These are phyloP conservation scores for Westerdykella sp. DNA, from an alignment of 2,329 filamentous ascomycete species.

Conservation along the genomic window DNA sequence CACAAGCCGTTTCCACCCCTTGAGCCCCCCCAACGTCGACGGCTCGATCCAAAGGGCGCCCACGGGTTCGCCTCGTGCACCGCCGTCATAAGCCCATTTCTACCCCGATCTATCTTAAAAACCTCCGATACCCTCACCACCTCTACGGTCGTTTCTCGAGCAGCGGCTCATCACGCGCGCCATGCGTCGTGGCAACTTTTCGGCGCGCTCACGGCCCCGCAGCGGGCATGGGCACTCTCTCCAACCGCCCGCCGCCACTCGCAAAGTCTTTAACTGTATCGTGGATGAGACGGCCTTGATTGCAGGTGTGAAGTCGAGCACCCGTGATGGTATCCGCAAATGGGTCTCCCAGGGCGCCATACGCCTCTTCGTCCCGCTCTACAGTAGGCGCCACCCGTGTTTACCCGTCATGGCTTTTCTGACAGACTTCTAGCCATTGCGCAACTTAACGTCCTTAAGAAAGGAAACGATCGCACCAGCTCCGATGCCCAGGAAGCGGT, in stretches of 20 bases:
- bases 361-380: slow-evolving; percentile 46
- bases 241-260: slow-evolving; percentile 11
- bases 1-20: slow-evolving; percentile 20
- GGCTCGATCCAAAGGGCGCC: slow-evolving; percentile 17
- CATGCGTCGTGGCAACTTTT: slow-evolving; percentile 31
- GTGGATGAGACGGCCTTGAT: slow-evolving; percentile 48
- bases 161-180: slow-evolving; percentile 4
- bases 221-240: slow-evolving; percentile 14
- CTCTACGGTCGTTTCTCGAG: slow-evolving; percentile 4
- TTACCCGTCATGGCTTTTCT: slow-evolving; percentile 8
- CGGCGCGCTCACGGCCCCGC: slow-evolving; percentile 22
- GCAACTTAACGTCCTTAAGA: slow-evolving; percentile 42
- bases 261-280: slow-evolving; percentile 50
- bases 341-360: slow-evolving; percentile 47
- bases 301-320: slow-evolving; percentile 47
- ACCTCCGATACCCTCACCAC: slow-evolving; percentile 4
- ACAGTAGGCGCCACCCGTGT: slow-evolving; percentile 38
- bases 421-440: slow-evolving; percentile 38
- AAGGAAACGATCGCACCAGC: slow-evolving; percentile 37
- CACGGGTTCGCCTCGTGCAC: slow-evolving; percentile 12
- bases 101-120: slow-evolving; percentile 5
- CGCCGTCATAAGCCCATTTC: slow-evolving; percentile 9
- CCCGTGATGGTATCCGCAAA: slow-evolving; percentile 47
- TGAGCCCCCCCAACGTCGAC: slow-evolving; percentile 16
- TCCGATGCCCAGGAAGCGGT: slow-evolving; percentile 45